A percentile compares a stretch with the other conserved stretches of the same genome.
Evolutionary conservation across 1,284 basidiomycete genomes (phyloP).

Genomic region (Ceratorhiza oryzae-sativae): DNA sequence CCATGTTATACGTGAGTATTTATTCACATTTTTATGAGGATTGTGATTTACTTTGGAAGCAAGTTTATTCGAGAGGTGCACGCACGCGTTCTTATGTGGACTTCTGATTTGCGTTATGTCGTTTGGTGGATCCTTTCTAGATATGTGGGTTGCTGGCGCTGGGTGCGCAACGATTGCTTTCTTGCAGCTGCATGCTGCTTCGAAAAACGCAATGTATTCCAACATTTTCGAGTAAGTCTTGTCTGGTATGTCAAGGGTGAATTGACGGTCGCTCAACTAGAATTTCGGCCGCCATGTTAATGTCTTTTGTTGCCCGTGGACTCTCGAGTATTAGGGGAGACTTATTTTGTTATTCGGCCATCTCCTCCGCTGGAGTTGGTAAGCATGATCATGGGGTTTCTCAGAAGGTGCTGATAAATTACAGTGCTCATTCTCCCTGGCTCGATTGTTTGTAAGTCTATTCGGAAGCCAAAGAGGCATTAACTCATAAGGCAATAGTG

Average conservation of each 20-base stretch:
- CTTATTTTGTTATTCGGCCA: slow-evolving; percentile 82
- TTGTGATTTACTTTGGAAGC: slow-evolving; percentile 55
- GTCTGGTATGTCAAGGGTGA: neutral
- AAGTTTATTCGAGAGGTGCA: slow-evolving; percentile 65
- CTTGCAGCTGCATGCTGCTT: slow-evolving; percentile 76
- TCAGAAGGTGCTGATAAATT: neutral
- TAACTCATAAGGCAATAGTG: slow-evolving; percentile 57
- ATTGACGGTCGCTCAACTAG: slow-evolving; percentile 51
- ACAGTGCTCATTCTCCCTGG: slow-evolving; percentile 76
- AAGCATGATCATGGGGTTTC: neutral
- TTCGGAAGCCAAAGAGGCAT: neutral
- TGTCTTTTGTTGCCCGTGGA: slow-evolving; percentile 79
- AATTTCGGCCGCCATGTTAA: slow-evolving; percentile 81
- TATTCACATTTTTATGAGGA: neutral
- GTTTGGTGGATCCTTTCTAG: slow-evolving; percentile 82
- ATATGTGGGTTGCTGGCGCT: slow-evolving; percentile 79
- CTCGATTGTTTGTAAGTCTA: slow-evolving; percentile 72
- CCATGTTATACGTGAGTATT: slow-evolving; percentile 51
- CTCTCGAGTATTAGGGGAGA: slow-evolving; percentile 71
- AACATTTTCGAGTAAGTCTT: slow-evolving; percentile 86
- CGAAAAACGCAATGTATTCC: slow-evolving; percentile 82
- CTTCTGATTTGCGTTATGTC: slow-evolving; percentile 80
- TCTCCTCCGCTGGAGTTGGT: slow-evolving; percentile 77
- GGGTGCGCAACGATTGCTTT: slow-evolving; percentile 76
- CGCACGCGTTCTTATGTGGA: slow-evolving; percentile 75